These are phyloP conservation scores for Torulaspora quercuum DNA, from an alignment of 805 yeast species.

Conservation along the genomic window DNA sequence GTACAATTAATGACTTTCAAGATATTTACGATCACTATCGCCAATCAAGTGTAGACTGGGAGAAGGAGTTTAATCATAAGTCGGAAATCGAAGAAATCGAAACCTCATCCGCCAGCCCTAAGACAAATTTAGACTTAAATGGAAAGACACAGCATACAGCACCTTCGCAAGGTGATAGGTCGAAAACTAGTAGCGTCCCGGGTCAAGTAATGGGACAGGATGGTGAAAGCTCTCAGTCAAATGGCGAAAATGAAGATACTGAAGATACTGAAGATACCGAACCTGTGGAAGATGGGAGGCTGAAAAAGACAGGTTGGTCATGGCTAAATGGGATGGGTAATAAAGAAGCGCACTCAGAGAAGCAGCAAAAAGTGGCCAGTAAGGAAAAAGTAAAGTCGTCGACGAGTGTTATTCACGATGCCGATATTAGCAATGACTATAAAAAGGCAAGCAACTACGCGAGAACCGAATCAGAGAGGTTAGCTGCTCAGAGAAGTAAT, in stretches of 20 bases:
- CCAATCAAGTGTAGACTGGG: constrained; percentile 25
- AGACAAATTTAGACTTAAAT: no score
- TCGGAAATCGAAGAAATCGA: neutral
- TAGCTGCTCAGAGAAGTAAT: constrained; percentile 23
- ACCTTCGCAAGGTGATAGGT: no score
- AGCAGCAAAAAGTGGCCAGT: constrained; percentile 1
- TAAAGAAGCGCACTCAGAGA: constrained; percentile 11
- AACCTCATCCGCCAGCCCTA: neutral
- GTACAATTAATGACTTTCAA: constrained; percentile 22
- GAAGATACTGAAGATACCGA: neutral
- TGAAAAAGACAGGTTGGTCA: constrained; percentile 21
- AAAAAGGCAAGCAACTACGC: constrained; percentile 11
- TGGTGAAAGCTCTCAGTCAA: neutral
- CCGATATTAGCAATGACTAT: constrained; percentile 11
- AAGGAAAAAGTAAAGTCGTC: constrained; percentile 1
- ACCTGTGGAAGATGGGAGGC: neutral
- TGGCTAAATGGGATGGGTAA: constrained; percentile 17
- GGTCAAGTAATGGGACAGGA: no score
- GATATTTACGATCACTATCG: constrained; percentile 34
- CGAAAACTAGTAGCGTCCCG: no score
- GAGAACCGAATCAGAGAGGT: constrained; percentile 11
- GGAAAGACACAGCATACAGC: neutral
- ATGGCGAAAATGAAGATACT: neutral
- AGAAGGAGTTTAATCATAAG: constrained; percentile 10
- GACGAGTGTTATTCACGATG: neutral